These are phyloP conservation scores for Pulveroboletus ravenelii DNA, from an alignment of 768 basidiomycete species.

Conservation along the genomic window DNA sequence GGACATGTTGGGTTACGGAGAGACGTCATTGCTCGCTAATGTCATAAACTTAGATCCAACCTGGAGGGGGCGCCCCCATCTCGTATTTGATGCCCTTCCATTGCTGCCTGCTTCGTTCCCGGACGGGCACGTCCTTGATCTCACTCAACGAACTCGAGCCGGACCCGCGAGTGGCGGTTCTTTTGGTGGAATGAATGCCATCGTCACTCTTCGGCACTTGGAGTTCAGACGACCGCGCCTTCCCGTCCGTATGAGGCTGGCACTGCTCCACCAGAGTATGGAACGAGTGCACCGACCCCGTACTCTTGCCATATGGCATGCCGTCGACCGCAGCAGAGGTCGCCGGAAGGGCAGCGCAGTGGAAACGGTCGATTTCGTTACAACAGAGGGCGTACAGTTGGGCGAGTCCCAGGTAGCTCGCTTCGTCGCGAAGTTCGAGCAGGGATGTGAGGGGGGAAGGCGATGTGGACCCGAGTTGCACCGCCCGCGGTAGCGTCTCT, in stretches of 20 bases:
- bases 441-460: constrained; percentile 56
- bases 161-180: not conserved
- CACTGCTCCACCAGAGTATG: constrained; percentile 55
- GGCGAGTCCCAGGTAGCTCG: constrained; percentile 65
- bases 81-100: not conserved
- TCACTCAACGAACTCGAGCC: constrained; percentile 9
- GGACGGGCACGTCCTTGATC: constrained; percentile 8
- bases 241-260: constrained; percentile 28
- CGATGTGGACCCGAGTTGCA: constrained; percentile 44
- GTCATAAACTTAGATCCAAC: constrained; percentile 40
- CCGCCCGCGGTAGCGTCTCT: constrained; percentile 55
- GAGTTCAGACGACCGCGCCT: constrained; percentile 5
- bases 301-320: constrained; percentile 35
- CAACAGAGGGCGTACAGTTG: constrained; percentile 61
- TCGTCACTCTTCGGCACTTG: constrained; percentile 1
- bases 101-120: constrained; percentile 16
- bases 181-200: not conserved
- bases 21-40: not conserved
- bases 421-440: constrained; percentile 76
- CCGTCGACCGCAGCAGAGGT: constrained; percentile 35
- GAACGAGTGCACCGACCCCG: constrained; percentile 53
- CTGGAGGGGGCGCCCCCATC: constrained; percentile 33
- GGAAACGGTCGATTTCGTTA: constrained; percentile 57
- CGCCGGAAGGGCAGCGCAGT: constrained; percentile 32
- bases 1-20: not conserved